These are phyloP conservation scores for Talaromyces liani DNA, from an alignment of 495 filamentous ascomycete species.

Conservation along the genomic window DNA sequence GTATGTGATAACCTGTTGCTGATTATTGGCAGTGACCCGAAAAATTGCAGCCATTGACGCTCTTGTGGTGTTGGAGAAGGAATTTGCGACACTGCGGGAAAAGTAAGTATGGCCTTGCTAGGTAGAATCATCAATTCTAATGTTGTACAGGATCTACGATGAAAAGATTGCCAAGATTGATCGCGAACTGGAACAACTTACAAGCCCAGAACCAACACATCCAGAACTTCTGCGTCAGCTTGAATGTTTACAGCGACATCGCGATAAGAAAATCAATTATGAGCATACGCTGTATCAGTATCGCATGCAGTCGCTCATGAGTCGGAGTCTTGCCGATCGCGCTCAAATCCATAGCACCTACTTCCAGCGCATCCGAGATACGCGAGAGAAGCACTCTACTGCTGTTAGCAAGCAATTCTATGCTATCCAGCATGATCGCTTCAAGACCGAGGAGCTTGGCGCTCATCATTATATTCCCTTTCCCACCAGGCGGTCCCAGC, in stretches of 20 bases:
- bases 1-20: constrained; percentile 1
- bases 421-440: constrained; percentile 82
- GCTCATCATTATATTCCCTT: constrained; percentile 72
- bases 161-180: constrained; percentile 76
- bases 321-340: constrained; percentile 67
- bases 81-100: constrained; percentile 78
- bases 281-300: constrained; percentile 66
- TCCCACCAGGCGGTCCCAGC: constrained; percentile 60
- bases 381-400: constrained; percentile 72
- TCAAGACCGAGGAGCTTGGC: constrained; percentile 73
- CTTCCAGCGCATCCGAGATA: constrained; percentile 73
- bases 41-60: constrained; percentile 78
- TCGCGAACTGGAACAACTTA: constrained; percentile 76
- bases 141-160: constrained; percentile 62
- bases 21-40: constrained; percentile 51
- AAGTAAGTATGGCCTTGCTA: constrained; percentile 50
- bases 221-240: constrained; percentile 82
- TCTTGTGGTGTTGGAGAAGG: constrained; percentile 67
- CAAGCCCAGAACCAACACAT: constrained; percentile 69
- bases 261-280: constrained; percentile 68
- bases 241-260: constrained; percentile 70
- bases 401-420: constrained; percentile 79
- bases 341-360: constrained; percentile 79
- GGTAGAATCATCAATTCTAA: constrained; percentile 11
- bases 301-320: constrained; percentile 61